These are phyloP conservation scores for Phytophthora sp. DNA, from an alignment of 352 stramenopile species.

Conservation along the genomic window DNA sequence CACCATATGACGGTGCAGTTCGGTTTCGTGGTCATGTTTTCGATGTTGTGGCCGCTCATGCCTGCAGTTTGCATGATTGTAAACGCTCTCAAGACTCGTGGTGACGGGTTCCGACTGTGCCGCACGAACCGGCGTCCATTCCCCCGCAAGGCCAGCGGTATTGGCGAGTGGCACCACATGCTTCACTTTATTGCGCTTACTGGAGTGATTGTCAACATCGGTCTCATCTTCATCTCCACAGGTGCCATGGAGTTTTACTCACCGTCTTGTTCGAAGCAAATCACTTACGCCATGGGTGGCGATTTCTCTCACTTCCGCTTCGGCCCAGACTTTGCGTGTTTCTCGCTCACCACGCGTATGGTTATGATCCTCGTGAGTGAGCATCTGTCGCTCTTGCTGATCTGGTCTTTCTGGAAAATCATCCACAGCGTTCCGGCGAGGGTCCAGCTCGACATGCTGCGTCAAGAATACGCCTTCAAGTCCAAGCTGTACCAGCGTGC, in stretches of 20 bases:
- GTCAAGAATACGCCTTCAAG: slow-evolving; percentile 82
- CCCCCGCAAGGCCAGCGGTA: slow-evolving; percentile 70
- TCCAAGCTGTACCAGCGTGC: slow-evolving; percentile 66
- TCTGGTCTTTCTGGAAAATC: slow-evolving; percentile 78
- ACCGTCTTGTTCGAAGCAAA: slow-evolving; percentile 50
- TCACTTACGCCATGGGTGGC: slow-evolving; percentile 56
- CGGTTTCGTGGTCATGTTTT: slow-evolving; percentile 89
- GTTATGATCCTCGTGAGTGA: slow-evolving; percentile 84
- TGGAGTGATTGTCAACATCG: slow-evolving; percentile 80
- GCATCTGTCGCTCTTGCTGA: slow-evolving; percentile 58
- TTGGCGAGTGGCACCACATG: slow-evolving; percentile 78
- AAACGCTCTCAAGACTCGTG: slow-evolving; percentile 82
- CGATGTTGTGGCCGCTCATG: slow-evolving; percentile 86
- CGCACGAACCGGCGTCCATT: slow-evolving; percentile 77
- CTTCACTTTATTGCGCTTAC: slow-evolving; percentile 71
- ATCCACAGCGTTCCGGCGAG: slow-evolving; percentile 61
- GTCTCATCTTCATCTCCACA: slow-evolving; percentile 80
- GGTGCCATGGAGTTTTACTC: slow-evolving; percentile 82
- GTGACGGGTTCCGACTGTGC: slow-evolving; percentile 78
- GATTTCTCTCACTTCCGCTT: slow-evolving; percentile 75
- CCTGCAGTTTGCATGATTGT: slow-evolving; percentile 76
- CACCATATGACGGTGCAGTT: slow-evolving; percentile 85
- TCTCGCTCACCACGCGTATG: slow-evolving; percentile 76
- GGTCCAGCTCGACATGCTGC: slow-evolving; percentile 69
- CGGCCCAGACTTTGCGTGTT: slow-evolving; percentile 77